phyloP scores from a whole-genome alignment of 176 grass and related monocot species.

The Tillandsia fasciculata region DNA sequence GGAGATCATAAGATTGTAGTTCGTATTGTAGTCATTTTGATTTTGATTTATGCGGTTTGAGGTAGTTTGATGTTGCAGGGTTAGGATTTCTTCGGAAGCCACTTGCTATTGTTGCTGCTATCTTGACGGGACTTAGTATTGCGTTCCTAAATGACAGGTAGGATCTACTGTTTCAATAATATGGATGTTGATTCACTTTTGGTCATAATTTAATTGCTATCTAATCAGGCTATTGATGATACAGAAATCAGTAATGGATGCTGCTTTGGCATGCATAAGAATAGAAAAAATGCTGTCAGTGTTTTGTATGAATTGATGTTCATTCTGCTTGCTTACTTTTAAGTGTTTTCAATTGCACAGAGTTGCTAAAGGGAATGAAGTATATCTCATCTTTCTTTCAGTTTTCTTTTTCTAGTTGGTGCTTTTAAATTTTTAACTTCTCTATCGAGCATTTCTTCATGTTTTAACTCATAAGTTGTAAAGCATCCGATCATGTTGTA shows the following conservation, averaged over 20 bases:
- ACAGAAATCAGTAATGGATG: too few relatives aligned
- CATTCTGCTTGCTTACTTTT: not conserved
- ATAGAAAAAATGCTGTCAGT: not conserved
- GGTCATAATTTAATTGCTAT: too few relatives aligned
- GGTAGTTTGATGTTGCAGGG: conserved; percentile 28
- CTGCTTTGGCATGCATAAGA: too few relatives aligned
- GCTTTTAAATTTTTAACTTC: too few relatives aligned
- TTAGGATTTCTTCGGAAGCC: conserved; percentile 83
- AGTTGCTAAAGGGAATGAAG: not conserved
- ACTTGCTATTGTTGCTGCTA: conserved; percentile 70
- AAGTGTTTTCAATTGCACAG: not conserved
- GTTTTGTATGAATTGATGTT: not conserved
- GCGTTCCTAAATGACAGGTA: conserved; percentile 95
- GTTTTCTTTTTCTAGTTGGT: not conserved
- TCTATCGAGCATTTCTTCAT: too few relatives aligned
- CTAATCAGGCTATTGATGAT: too few relatives aligned
- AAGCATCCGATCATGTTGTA: too few relatives aligned
- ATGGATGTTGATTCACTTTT: too few relatives aligned
- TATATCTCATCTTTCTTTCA: not conserved
- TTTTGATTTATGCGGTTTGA: conserved; percentile 14
- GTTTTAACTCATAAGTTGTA: too few relatives aligned
- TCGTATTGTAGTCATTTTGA: not conserved
- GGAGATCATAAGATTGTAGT: not conserved
- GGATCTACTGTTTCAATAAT: not conserved
- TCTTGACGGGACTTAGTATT: conserved; percentile 77